Percentiles rank a stretch among this genome's conserved stretches.
Evolutionary conservation across 2,329 filamentous ascomycete genomes (phyloP).

Genomic region (Claviceps fusiformis): DNA sequence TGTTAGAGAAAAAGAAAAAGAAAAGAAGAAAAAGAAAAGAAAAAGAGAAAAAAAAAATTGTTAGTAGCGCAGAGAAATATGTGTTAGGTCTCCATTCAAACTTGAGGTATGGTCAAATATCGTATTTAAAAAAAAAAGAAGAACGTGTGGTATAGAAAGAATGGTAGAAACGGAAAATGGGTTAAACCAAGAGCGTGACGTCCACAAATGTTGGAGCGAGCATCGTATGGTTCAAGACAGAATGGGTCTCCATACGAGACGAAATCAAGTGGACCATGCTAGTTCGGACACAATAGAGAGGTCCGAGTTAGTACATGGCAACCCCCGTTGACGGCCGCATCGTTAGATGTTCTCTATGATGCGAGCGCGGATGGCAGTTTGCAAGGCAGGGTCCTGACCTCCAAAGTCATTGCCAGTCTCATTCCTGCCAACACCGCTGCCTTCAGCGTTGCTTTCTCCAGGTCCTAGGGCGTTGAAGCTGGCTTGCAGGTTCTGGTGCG

Average conservation of each 20-base stretch:
- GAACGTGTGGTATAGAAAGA: too few species aligned
- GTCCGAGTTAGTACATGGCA: slow-evolving; percentile 16
- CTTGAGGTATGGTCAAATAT: too few species aligned
- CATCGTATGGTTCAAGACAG: slow-evolving; percentile 10
- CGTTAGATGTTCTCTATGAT: slow-evolving; percentile 74
- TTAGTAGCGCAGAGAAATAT: too few species aligned
- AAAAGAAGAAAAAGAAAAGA: too few species aligned
- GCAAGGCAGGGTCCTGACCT: slow-evolving; percentile 48
- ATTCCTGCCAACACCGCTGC: slow-evolving; percentile 40
- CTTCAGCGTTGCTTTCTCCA: slow-evolving; percentile 19
- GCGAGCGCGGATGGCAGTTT: slow-evolving; percentile 67
- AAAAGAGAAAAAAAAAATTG: too few species aligned
- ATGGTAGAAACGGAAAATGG: too few species aligned
- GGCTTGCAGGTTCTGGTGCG: slow-evolving; percentile 39
- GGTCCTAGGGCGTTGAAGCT: slow-evolving; percentile 31
- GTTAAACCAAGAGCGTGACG: too few species aligned
- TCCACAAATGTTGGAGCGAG: not conserved
- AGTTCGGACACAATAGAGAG: slow-evolving; percentile 12
- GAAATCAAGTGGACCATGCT: slow-evolving; percentile 24
- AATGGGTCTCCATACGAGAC: slow-evolving; percentile 4
- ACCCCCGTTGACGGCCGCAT: not conserved
- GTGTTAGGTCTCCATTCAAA: too few species aligned
- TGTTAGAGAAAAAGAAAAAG: too few species aligned
- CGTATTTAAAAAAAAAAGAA: too few species aligned
- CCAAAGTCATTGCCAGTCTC: slow-evolving; percentile 30